Percentiles rank a stretch among this genome's conserved stretches.
These are phyloP conservation scores for Dryadomyces sulphureus DNA, from an alignment of 2,329 filamentous ascomycete species.

Conservation along the genomic window DNA sequence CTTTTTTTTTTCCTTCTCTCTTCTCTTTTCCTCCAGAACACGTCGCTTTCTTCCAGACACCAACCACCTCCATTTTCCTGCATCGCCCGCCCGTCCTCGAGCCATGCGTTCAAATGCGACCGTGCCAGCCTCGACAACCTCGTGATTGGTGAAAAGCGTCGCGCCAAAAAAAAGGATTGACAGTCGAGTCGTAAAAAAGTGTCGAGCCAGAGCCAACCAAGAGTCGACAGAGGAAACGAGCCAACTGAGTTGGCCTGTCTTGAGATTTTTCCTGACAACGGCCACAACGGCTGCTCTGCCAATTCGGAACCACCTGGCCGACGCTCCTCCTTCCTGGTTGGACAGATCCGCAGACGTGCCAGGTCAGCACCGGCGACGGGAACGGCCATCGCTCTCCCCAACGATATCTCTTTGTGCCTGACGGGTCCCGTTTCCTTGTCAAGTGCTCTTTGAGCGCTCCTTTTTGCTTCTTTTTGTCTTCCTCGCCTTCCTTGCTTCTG, in stretches of 20 bases:
- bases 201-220: too few relatives aligned
- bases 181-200: too few relatives aligned
- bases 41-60: not conserved
- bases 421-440: too few relatives aligned
- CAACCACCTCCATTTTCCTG: not conserved
- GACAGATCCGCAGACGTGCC: not conserved
- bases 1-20: not conserved
- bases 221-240: too few relatives aligned
- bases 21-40: not conserved
- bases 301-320: too few relatives aligned
- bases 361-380: not conserved
- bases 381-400: not conserved
- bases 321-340: not conserved
- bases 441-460: too few relatives aligned
- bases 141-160: slow-evolving; percentile 2
- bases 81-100: not conserved
- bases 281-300: too few relatives aligned
- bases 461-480: not conserved
- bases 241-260: too few relatives aligned
- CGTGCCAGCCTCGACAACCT: not conserved
- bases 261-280: too few relatives aligned
- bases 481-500: not conserved
- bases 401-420: too few relatives aligned
- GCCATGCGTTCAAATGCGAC: slow-evolving; percentile 10
- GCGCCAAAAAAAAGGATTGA: too few relatives aligned